Conservation (phyloP, 176 grass and related monocot genomes). For the Ananas comosus region DNA sequence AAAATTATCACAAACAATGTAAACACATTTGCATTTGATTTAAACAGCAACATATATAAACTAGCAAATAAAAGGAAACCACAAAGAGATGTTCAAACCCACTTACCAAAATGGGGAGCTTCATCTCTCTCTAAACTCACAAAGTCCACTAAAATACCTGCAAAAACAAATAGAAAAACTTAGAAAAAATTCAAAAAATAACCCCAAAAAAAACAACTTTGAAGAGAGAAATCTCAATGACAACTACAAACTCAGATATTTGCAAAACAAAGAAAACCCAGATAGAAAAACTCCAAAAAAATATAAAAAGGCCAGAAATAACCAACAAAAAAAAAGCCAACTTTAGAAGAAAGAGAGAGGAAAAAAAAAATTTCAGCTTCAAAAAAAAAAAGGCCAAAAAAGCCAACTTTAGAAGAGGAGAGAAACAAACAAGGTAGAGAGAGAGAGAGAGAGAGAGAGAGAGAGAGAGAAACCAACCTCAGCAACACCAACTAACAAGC, state of each 20-base stretch:
- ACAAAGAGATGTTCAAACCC: background rate
- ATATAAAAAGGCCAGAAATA: background rate
- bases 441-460: too few species aligned
- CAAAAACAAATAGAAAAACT: background rate
- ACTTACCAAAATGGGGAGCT: slow-evolving; percentile 5
- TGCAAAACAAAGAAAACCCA: slow-evolving; percentile 1
- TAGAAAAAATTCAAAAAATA: background rate
- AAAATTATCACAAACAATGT: background rate
- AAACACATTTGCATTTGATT: background rate
- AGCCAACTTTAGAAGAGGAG: too few species aligned
- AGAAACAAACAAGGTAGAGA: too few species aligned
- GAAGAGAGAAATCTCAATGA: too few species aligned
- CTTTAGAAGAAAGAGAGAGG: too few species aligned
- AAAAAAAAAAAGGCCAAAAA: too few species aligned
- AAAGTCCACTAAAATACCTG: background rate
- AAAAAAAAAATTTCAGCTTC: too few species aligned
- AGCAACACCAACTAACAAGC: too few species aligned
- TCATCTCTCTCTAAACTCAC: background rate
- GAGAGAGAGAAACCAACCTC: too few species aligned
- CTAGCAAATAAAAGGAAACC: background rate
- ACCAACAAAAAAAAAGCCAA: background rate
- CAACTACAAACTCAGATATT: background rate
- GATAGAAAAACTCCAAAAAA: background rate
- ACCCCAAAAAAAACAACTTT: background rate
- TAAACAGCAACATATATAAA: background rate